A percentile compares a stretch with the other conserved stretches of the same genome.
Conservation (phyloP, 139 green algal genomes). For the Coelastrella sp. region DNA sequence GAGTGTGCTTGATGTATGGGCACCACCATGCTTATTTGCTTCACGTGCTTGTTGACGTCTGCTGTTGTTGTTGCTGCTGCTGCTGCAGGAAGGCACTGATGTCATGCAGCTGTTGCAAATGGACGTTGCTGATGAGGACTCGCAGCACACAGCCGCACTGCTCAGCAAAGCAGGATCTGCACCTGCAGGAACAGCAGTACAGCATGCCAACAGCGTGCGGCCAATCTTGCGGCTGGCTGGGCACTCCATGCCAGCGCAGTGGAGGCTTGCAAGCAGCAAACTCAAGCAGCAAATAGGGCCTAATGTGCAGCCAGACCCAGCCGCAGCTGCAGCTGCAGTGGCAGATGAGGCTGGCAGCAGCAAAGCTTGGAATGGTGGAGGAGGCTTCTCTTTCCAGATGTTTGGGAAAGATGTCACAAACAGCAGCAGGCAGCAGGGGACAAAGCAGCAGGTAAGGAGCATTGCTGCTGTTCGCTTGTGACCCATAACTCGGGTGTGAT, state of each 20-base stretch:
- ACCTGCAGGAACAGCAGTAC: not conserved
- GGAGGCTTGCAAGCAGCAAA: not conserved
- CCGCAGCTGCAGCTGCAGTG: not conserved
- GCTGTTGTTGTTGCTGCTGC: not conserved
- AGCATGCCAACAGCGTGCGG: not conserved
- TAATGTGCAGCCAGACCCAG: not conserved
- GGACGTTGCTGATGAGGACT: constrained; percentile 40
- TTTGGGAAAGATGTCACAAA: constrained; percentile 48
- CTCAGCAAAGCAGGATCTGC: constrained; percentile 25
- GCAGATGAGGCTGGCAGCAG: not conserved
- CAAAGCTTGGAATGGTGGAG: not conserved
- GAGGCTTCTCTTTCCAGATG: constrained; percentile 43
- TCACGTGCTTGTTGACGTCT: not conserved
- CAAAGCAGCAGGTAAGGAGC: constrained; percentile 21
- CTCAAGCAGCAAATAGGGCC: not conserved
- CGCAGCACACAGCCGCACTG: constrained; percentile 34
- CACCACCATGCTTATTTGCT: not conserved
- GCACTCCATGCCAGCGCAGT: not conserved
- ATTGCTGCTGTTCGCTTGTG: too few relatives aligned
- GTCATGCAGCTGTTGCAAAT: constrained; percentile 42
- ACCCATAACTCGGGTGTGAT: too few relatives aligned
- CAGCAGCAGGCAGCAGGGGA: not conserved
- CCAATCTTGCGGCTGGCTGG: not conserved
- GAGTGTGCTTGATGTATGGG: not conserved
- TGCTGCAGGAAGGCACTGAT: constrained; percentile 3